These are phyloP conservation scores for Sordariomycetes sp. DNA, from an alignment of 2,329 filamentous ascomycete genomes.

Conservation along the genomic window DNA sequence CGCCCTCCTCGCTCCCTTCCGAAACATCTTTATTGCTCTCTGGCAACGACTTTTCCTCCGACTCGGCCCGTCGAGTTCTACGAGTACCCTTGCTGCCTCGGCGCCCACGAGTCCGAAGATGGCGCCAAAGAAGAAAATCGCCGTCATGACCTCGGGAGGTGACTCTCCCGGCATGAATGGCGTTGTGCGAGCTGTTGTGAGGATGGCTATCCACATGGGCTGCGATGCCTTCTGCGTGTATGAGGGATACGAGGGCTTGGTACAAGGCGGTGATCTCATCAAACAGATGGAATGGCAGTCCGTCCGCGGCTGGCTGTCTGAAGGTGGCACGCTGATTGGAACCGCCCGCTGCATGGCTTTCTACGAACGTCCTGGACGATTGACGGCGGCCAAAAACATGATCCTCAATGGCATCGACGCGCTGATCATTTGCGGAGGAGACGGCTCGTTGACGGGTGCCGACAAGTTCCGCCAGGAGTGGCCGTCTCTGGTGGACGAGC, in stretches of 20 bases:
- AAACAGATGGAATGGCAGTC: conserved; percentile 84
- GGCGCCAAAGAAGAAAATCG: conserved; percentile 59
- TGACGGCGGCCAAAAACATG: conserved; percentile 89
- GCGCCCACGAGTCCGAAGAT: conserved; percentile 19
- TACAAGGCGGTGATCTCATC: conserved; percentile 83
- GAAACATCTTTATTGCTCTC: conserved; percentile 15
- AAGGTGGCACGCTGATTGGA: conserved; percentile 91
- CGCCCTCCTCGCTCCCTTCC: conserved; percentile 15
- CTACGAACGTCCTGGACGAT: conserved; percentile 75
- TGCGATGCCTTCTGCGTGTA: conserved; percentile 77
- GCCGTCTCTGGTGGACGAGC: conserved; percentile 78
- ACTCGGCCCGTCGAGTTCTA: conserved; percentile 4
- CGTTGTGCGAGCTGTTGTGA: conserved; percentile 80
- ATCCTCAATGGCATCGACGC: conserved; percentile 88
- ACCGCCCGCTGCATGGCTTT: conserved; percentile 91
- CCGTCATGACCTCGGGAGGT: conserved; percentile 88
- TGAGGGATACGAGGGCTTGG: conserved; percentile 93
- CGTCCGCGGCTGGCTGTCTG: conserved; percentile 86
- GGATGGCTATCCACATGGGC: conserved; percentile 78
- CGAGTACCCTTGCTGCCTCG: background rate
- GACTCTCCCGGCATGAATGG: conserved; percentile 95
- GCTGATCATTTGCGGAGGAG: conserved; percentile 92
- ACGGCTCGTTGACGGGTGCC: conserved; percentile 90
- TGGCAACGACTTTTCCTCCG: conserved; percentile 12
- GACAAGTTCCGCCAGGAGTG: conserved; percentile 90